These are phyloP conservation scores for Maudiozyma saulgeensis DNA, from an alignment of 805 yeast genomes.

Conservation along the genomic window DNA sequence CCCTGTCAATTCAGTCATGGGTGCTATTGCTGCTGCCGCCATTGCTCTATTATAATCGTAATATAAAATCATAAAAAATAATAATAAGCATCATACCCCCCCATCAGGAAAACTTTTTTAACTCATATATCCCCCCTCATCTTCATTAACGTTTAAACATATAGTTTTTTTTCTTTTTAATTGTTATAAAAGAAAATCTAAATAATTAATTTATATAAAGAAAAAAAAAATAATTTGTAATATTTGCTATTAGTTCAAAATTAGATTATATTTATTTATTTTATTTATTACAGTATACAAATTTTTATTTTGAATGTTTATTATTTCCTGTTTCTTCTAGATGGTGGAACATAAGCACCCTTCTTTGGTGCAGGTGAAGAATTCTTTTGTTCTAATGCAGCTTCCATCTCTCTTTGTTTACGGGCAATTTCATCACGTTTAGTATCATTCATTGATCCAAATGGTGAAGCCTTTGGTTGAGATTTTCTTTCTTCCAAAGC, in stretches of 20 bases:
- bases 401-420: constrained; percentile 33
- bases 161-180: too few species aligned
- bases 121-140: neutral
- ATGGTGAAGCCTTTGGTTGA: constrained; percentile 5
- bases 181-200: too few species aligned
- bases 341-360: constrained; percentile 5
- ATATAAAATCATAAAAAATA: neutral
- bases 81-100: neutral
- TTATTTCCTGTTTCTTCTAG: constrained; percentile 5
- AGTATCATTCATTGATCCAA: constrained; percentile 22
- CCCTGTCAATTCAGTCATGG: constrained; percentile 36
- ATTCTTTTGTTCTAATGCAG: constrained; percentile 14
- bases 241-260: neutral
- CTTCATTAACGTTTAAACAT: too few species aligned
- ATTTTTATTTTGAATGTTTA: neutral
- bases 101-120: neutral
- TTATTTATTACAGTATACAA: neutral
- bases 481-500: constrained; percentile 22
- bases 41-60: constrained; percentile 39
- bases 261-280: neutral
- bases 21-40: constrained; percentile 41
- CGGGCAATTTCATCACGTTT: constrained; percentile 26
- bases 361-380: constrained; percentile 1
- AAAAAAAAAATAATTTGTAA: too few species aligned
- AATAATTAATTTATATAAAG: too few species aligned